Conservation (phyloP, 768 basidiomycete genomes). For the Hemileccinum impolitum region DNA sequence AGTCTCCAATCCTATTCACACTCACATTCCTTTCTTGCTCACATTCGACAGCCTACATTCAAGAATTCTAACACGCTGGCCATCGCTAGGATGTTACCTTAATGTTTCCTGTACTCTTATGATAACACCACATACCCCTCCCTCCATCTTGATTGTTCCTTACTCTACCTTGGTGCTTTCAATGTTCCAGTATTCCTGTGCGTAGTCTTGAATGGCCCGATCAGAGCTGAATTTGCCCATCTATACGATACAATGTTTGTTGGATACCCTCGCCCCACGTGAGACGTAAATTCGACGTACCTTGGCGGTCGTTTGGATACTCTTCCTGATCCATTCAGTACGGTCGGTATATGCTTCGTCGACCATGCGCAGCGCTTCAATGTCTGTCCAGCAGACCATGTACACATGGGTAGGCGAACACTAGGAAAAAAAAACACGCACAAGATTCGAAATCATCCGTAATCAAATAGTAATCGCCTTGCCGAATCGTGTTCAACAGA, state of each 20-base stretch:
- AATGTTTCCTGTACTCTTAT: constrained; percentile 8
- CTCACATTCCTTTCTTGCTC: constrained; percentile 9
- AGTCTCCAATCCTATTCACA: not conserved
- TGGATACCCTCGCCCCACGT: constrained; percentile 53
- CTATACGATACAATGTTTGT: constrained; percentile 31
- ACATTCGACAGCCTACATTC: constrained; percentile 1
- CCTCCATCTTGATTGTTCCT: not conserved
- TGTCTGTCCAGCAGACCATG: constrained; percentile 42
- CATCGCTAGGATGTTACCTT: constrained; percentile 13
- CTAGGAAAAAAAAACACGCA: constrained; percentile 34
- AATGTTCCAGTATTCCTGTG: constrained; percentile 83
- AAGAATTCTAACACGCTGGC: constrained; percentile 8
- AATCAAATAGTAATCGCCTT: constrained; percentile 75
- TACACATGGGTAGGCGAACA: no score
- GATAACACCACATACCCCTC: constrained; percentile 4
- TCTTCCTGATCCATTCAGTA: constrained; percentile 90
- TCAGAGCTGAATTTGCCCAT: constrained; percentile 99
- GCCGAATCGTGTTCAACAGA: constrained; percentile 70
- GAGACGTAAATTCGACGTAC: constrained; percentile 64
- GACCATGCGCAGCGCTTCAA: constrained; percentile 80
- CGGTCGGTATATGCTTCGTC: constrained; percentile 85
- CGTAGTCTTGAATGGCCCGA: constrained; percentile 88
- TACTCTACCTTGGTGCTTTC: constrained; percentile 43
- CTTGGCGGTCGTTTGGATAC: constrained; percentile 78
- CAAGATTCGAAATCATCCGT: constrained; percentile 95